These are phyloP conservation scores for Apiospora sp. DNA, from an alignment of 2,329 filamentous ascomycete genomes.

Conservation along the genomic window DNA sequence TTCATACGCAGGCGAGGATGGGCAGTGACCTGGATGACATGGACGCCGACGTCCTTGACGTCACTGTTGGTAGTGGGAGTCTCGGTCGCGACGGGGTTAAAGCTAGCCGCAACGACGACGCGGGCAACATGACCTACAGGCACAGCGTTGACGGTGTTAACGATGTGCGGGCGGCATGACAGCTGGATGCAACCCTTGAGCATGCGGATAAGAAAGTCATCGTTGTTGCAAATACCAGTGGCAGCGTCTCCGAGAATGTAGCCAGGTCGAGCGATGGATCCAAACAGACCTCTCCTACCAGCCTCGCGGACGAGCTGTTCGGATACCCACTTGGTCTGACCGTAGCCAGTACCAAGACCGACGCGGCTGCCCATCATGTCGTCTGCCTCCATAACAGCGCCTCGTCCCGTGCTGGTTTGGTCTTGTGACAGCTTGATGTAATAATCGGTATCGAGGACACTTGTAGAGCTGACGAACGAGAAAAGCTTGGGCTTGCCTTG, in stretches of 20 bases:
- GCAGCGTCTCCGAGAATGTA: conserved; percentile 81
- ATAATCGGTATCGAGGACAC: conserved; percentile 81
- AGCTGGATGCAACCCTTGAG: conserved; percentile 89
- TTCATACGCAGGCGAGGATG: conserved; percentile 82
- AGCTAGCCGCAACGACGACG: conserved; percentile 78
- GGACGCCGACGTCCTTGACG: conserved; percentile 40
- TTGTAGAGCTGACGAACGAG: conserved; percentile 84
- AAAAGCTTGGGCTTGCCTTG: conserved; percentile 80
- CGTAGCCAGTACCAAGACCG: conserved; percentile 86
- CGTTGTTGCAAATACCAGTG: conserved; percentile 77
- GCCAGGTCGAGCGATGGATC: conserved; percentile 81
- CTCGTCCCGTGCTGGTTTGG: conserved; percentile 65
- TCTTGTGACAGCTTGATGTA: conserved; percentile 78
- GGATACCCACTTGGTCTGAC: conserved; percentile 83
- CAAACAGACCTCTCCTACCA: conserved; percentile 76
- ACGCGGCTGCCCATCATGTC: conserved; percentile 78
- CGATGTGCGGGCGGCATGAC: conserved; percentile 73
- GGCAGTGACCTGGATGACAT: conserved; percentile 80
- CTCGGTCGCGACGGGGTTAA: conserved; percentile 62
- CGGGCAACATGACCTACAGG: conserved; percentile 84
- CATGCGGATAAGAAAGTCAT: conserved; percentile 90
- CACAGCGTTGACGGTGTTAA: conserved; percentile 89
- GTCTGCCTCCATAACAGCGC: conserved; percentile 76
- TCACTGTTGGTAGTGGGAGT: background rate
- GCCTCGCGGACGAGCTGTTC: conserved; percentile 79